These are phyloP conservation scores for Casuarina cunninghamiana DNA, from an alignment of 306 rosid genomes.

Conservation along the genomic window DNA sequence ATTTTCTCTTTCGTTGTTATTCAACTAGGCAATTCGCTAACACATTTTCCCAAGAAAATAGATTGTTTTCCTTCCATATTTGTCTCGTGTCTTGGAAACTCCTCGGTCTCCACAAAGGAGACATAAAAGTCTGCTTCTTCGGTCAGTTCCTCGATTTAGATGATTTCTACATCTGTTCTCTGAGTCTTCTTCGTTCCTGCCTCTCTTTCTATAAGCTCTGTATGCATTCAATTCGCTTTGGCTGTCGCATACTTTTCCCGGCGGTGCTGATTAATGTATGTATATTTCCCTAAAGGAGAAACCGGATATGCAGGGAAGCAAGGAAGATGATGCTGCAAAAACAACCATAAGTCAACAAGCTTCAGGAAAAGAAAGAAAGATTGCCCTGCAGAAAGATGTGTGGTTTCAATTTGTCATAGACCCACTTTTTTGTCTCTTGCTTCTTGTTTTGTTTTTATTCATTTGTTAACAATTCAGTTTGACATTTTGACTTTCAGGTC, in stretches of 20 bases:
- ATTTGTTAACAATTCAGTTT: conserved; percentile 17
- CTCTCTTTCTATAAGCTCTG: background rate
- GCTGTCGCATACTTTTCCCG: conserved; percentile 4
- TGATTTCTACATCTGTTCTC: background rate
- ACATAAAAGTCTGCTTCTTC: conserved; percentile 23
- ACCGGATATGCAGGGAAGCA: conserved; percentile 59
- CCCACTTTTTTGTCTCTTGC: background rate
- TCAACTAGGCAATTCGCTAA: conserved; percentile 5
- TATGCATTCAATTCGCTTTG: conserved; percentile 4
- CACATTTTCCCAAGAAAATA: conserved; percentile 8
- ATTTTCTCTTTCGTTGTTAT: background rate
- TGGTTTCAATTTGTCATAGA: conserved; percentile 12
- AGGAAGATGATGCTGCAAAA: conserved; percentile 32
- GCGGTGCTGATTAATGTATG: conserved; percentile 34
- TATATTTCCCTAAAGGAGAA: conserved; percentile 44
- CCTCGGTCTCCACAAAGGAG: conserved; percentile 8
- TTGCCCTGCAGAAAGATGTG: conserved; percentile 86
- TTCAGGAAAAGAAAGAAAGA: conserved; percentile 53
- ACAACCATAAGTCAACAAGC: conserved; percentile 41
- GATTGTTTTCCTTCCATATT: background rate
- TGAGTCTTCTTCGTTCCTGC: background rate
- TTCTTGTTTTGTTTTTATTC: conserved; percentile 3
- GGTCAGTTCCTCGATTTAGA: conserved; percentile 10
- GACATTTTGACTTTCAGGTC: conserved; percentile 50
- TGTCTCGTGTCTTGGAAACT: conserved; percentile 1